Conservation (phyloP, 139 green algal genomes). For the Zygnema circumcarinatum region DNA sequence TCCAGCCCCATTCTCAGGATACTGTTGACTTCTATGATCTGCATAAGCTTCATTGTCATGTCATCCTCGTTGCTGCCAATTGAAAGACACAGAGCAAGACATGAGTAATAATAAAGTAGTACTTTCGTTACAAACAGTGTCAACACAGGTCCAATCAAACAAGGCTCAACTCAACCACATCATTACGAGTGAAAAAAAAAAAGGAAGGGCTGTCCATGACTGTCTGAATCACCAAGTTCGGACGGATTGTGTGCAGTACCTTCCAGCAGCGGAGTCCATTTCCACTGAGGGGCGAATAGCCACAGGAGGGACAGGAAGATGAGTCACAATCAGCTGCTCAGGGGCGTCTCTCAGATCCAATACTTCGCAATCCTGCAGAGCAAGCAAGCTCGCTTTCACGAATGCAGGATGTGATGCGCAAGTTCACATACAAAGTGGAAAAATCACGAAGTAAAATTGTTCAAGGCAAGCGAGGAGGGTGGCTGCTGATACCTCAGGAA, state of each 20-base stretch:
- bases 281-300: conserved; percentile 95
- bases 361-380: conserved; percentile 66
- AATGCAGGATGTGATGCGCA: background rate
- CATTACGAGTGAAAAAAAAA: too few relatives aligned
- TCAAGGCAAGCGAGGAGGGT: background rate
- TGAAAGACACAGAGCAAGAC: too few relatives aligned
- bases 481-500: conserved; percentile 60
- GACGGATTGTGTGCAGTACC: too few relatives aligned
- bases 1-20: conserved; percentile 80
- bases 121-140: background rate
- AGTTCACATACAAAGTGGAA: background rate
- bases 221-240: too few relatives aligned
- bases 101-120: conserved; percentile 56
- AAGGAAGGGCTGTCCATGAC: too few relatives aligned
- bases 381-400: too few relatives aligned
- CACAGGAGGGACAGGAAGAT: conserved; percentile 91
- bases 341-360: conserved; percentile 76
- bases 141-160: background rate
- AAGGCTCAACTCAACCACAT: background rate
- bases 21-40: conserved; percentile 87
- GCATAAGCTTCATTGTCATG: conserved; percentile 96
- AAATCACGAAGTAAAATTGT: background rate
- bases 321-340: conserved; percentile 85
- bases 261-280: conserved; percentile 80
- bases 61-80: conserved; percentile 94